Base-by-base conservation (phyloP, 139 green algal genomes). In the Coccomyxa sp. region DNA sequence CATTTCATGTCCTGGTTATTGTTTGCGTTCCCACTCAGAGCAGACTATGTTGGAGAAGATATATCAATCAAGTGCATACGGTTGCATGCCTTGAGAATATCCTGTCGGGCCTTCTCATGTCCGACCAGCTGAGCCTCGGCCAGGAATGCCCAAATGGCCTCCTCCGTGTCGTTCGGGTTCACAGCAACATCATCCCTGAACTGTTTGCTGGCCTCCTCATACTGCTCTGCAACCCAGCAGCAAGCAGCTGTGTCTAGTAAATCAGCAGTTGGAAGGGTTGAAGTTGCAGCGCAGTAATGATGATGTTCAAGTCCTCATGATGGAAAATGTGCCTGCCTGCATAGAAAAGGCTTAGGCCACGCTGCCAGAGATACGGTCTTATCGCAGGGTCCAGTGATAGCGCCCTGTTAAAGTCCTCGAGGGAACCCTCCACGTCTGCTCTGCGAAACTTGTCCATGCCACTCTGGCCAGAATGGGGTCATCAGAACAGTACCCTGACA, bases 91-190 rank as follows among this genome's bases (percentile, higher is more conserved):
- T 77, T 30, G 14, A 77, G 90, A 76, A 98, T 94, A 45, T 93
- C 83, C 68, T 86, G 45, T 21, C 92, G 82, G 21, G 95, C 95
- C 74, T 82, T 31, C 27, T 93, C 85, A 3, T 85, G 4, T 0
- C 92, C 91, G 60, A 89, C 16, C 68, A 95, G 51, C 83, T 91
- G 91, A 0, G 92, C 93, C 79, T 98, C 95, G 74, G 89, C 94
- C 67, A 98, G 82, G 83, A 96, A 98, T 0, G 92, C 88, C 95
- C 93, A 96, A 77, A 95, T 95, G 60, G 89, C 80, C 87, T 98
- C 95, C 84, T 96, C 92, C 0, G 95, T 98, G 90, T 98, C 95
- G 79, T 95, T 96, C 12, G 95, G 94, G 88, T 98, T 98, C 12
- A 98, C 95, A 0, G 90, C 91, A 63, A 98, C 94, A 79, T 96